A percentile compares a stretch with the other conserved stretches of the same genome.
Conservation (phyloP, 2,329 filamentous ascomycete species). For the Trichophyton benhamiae region DNA sequence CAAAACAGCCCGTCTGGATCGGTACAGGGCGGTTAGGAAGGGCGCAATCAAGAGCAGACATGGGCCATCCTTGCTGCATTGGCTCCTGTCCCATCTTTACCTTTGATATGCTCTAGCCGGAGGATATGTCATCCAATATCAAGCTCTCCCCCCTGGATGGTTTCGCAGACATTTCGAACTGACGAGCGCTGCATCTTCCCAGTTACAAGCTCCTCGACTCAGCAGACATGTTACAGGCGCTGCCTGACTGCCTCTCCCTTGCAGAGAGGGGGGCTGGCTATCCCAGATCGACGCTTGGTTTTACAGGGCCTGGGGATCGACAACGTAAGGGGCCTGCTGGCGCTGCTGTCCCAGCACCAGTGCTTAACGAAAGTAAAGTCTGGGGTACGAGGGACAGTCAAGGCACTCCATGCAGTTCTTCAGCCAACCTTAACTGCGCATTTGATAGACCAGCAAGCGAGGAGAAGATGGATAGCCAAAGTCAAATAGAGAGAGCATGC, state of each 20-base stretch:
- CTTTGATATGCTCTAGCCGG: not conserved
- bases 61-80: not conserved
- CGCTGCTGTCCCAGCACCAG: not conserved
- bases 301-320: not conserved
- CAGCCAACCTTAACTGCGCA: conserved; percentile 2
- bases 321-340: not conserved
- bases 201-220: not conserved
- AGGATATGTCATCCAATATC: not conserved
- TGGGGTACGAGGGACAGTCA: not conserved
- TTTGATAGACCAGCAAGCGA: not conserved
- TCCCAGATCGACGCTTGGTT: not conserved
- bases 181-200: not conserved
- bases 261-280: not conserved
- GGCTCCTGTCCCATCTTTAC: too few species aligned
- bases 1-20: not conserved
- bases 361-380: not conserved
- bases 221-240: not conserved
- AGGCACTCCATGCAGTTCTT: conserved; percentile 1
- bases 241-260: not conserved
- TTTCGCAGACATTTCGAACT: not conserved
- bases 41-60: not conserved
- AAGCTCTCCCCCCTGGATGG: not conserved
- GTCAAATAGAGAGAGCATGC: conserved; percentile 1
- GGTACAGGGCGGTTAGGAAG: not conserved
- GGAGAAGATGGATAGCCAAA: not conserved